phyloP scores from a whole-genome alignment of 768 basidiomycete species.

The Pleurotus platypus region DNA sequence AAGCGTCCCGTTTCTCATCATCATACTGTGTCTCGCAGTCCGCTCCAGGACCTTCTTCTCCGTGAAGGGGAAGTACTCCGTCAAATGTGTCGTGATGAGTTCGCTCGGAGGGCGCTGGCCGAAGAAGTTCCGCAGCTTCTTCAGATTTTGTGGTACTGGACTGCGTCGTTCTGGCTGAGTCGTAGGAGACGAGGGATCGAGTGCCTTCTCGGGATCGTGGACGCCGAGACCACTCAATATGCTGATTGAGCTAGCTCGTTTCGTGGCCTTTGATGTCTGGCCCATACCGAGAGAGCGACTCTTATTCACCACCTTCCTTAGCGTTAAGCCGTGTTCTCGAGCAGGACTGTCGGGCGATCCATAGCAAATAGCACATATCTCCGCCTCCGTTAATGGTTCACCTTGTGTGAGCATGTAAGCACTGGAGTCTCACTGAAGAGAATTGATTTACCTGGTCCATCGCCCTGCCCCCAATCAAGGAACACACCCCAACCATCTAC shows the following conservation, averaged over 20 bases:
- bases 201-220: slow-evolving; percentile 65
- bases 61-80: slow-evolving; percentile 92
- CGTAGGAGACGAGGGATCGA: slow-evolving; percentile 50
- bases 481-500: slow-evolving; percentile 92
- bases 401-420: slow-evolving; percentile 33
- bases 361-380: slow-evolving; percentile 81
- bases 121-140: slow-evolving; percentile 92
- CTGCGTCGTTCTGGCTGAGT: slow-evolving; percentile 27
- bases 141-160: slow-evolving; percentile 23
- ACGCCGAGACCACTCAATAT: slow-evolving; percentile 93
- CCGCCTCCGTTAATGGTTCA: slow-evolving; percentile 74
- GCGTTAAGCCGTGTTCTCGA: slow-evolving; percentile 74
- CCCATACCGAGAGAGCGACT: slow-evolving; percentile 21
- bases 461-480: slow-evolving; percentile 55
- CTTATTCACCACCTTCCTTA: slow-evolving; percentile 51
- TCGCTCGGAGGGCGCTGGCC: slow-evolving; percentile 97
- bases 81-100: slow-evolving; percentile 90
- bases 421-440: not conserved
- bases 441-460: slow-evolving; percentile 44
- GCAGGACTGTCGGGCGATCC: slow-evolving; percentile 73
- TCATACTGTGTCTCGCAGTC: slow-evolving; percentile 87
- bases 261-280: slow-evolving; percentile 51
- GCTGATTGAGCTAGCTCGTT: slow-evolving; percentile 93
- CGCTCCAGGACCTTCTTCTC: slow-evolving; percentile 90
- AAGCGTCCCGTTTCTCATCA: slow-evolving; percentile 46